A percentile compares a stretch with the other conserved stretches of the same genome.
Conservation (phyloP, 192 early-diverging fungal genomes). For the Umbelopsis vinacea region DNA sequence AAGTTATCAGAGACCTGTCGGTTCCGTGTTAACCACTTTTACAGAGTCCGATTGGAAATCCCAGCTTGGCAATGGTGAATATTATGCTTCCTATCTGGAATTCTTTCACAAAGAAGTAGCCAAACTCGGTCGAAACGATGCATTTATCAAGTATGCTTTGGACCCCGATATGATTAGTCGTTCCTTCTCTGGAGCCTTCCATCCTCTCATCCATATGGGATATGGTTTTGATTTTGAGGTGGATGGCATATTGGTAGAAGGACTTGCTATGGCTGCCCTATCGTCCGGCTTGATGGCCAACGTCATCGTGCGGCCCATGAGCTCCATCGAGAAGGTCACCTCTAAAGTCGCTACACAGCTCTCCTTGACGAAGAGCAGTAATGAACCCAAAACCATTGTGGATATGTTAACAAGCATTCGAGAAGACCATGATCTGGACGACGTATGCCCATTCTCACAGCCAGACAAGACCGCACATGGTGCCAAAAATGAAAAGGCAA, state of each 20-base stretch:
- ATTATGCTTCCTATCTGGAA: constrained; percentile 50
- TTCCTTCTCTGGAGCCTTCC: constrained; percentile 54
- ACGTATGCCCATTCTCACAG: constrained; percentile 19
- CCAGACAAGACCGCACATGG: constrained; percentile 19
- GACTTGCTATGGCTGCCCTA: constrained; percentile 53
- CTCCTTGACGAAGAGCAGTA: background rate
- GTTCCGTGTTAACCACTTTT: constrained; percentile 34
- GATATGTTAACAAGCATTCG: constrained; percentile 41
- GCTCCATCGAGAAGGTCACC: constrained; percentile 1
- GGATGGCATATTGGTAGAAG: constrained; percentile 54
- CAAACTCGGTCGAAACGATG: constrained; percentile 38
- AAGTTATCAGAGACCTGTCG: constrained; percentile 33
- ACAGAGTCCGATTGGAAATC: constrained; percentile 43
- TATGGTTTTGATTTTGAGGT: constrained; percentile 66
- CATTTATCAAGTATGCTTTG: constrained; percentile 49
- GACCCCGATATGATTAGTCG: constrained; percentile 47
- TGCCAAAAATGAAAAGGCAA: constrained; percentile 7
- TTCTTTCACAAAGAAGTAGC: constrained; percentile 56
- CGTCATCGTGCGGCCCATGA: constrained; percentile 20
- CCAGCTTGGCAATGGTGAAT: constrained; percentile 40
- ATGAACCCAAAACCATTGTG: constrained; percentile 34
- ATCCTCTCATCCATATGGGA: constrained; percentile 67
- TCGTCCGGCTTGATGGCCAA: constrained; percentile 35
- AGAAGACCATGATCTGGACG: constrained; percentile 36
- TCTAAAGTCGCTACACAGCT: constrained; percentile 27